Evolutionary conservation across 2,329 filamentous ascomycete species (phyloP), one percentile per base, ranked within the genome.

Genomic region (Botryotinia convoluta): DNA sequence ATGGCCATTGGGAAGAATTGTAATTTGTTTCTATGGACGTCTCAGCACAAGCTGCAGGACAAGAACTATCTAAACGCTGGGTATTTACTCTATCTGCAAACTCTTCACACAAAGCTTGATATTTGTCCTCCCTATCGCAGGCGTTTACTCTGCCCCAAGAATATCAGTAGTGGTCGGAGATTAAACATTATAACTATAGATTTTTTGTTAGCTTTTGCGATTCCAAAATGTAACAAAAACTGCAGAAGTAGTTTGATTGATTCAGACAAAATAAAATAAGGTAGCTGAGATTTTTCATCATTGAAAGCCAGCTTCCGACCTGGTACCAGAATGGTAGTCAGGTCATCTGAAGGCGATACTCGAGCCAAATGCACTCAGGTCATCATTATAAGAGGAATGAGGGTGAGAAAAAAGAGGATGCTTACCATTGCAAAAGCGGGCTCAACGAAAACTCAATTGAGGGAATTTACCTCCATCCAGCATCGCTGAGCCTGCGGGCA

Each of bases 281-380:
- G 95, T 98, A 98, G 95, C 95, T 93, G 92, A 96, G 93, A 91
- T 87, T 90, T 97, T 92, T 97, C 95, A 98, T 98, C 95, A 98
- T 89, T 89, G 95, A 97, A 91, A 89, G 88, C 86, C 85, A 85
- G 85, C 86, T 83, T 83, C 85, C 78, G 81, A 79, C 85, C 84
- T 84, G 85, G 85, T 84, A 87, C 92, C 93, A 95, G 88, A 92
- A 97, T 90, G 92, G 91, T 86, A 85, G 84, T 86, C 86, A 86
- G 86, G 84, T 84, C 80, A 83, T 82, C 85, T 84, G 85, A 87
- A 85, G 84, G 86, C 90, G 90, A 94, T 97, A 88, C 95, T 98
- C 95, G 94, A 98, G 95, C 95, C 95, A 98, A 98, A 98, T 98
- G 95, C 95, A 95, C 95, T 98, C 95, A 95, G 94, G 95, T 98